Base-by-base conservation (phyloP, 495 filamentous ascomycete genomes). In the Aspergillus heteromorphus region DNA sequence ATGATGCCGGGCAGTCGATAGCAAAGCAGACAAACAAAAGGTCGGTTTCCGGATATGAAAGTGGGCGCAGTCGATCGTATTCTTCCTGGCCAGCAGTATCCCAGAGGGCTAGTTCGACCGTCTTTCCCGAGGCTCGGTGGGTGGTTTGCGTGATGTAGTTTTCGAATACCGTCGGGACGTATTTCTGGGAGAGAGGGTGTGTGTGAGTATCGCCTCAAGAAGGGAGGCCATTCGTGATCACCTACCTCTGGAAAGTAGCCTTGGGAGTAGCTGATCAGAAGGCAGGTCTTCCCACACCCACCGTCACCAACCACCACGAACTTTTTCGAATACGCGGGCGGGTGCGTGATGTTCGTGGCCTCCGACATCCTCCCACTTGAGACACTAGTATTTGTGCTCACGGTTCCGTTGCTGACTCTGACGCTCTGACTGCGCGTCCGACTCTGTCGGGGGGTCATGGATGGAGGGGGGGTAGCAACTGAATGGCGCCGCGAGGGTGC, bases 41-140 rank as follows among this genome's bases (percentile, higher is more conserved):
- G 68, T 98, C 95, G 18, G 93, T 98, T 71, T 97, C 93, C 2
- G 93, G 93, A 69, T 98, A 98, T 27, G 92, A 97, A 25, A 98
- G 83, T 29, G 93, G 93, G 55, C 93, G 86, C 57, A 98, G 76
- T 59, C 93, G 87, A 70, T 98, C 93, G 70, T 98, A 98, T 74
- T 97, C 95, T 72, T 98, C 93, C 72, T 98, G 93, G 30, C 93
- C 93, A 62, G 93, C 93, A 23, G 93, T 98, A 76, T 98, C 93
- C 93, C 93, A 98, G 20, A 98, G 83, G 14, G 93, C 93, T 40
- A 98, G 80, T 74, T 98, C 93, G 49, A 97, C 89, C 31, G 83
- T 91, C 78, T 97, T 97, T 58, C 93, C 91, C 20, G 87, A 88
- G 9, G 82, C 76, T 61, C 85, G 83, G 67, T 98, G 95, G 34